Conservation (phyloP, 768 basidiomycete genomes). For the Phanerodontia chrysosporium region DNA sequence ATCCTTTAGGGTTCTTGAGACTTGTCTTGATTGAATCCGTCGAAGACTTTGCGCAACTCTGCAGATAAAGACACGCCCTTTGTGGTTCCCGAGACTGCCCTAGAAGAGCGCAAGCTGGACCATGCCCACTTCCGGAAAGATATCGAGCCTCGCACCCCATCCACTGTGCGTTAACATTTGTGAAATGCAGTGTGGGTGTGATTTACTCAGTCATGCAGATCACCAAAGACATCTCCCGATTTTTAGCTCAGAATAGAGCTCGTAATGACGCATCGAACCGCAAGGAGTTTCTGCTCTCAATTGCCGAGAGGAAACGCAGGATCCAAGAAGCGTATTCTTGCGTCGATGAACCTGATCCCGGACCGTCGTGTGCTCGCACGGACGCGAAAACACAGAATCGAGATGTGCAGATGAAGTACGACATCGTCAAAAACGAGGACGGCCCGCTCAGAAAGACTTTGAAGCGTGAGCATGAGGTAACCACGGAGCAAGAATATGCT, state of each 20-base stretch:
- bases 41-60: constrained; percentile 3
- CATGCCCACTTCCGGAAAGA: constrained; percentile 51
- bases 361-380: constrained; percentile 62
- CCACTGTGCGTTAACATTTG: neutral
- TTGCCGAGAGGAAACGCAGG: constrained; percentile 50
- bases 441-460: constrained; percentile 67
- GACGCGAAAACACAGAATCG: constrained; percentile 70
- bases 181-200: constrained; percentile 25
- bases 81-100: constrained; percentile 13
- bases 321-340: constrained; percentile 28
- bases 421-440: constrained; percentile 81
- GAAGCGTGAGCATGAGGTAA: constrained; percentile 22
- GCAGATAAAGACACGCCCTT: constrained; percentile 9
- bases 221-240: constrained; percentile 66
- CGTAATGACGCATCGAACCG: constrained; percentile 77
- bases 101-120: constrained; percentile 69
- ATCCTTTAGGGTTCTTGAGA: too few relatives aligned
- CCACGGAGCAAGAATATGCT: neutral
- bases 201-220: constrained; percentile 42
- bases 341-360: constrained; percentile 15
- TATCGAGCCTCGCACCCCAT: constrained; percentile 43
- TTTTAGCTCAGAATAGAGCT: constrained; percentile 66
- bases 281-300: constrained; percentile 62
- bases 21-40: too few relatives aligned
- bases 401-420: constrained; percentile 80